Percentiles rank a stretch among this genome's conserved stretches.
phyloP scores from a whole-genome alignment of 352 stramenopile species.

The Globisporangium uncinulatum region DNA sequence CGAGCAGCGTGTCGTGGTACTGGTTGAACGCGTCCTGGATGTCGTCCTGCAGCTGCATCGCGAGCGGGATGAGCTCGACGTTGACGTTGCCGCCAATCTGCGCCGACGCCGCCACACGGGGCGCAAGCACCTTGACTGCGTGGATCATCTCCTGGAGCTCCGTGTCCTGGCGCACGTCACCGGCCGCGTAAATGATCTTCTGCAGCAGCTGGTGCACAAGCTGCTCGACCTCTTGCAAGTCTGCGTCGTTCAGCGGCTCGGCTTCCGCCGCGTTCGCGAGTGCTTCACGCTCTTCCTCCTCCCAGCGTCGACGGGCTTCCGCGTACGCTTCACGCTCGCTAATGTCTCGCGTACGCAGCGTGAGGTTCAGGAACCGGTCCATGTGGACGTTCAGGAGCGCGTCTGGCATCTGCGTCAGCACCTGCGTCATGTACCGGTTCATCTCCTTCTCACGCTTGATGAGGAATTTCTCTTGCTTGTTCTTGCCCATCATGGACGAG shows the following conservation, averaged over 20 bases:
- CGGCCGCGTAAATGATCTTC: slow-evolving; percentile 86
- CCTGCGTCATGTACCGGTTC: slow-evolving; percentile 89
- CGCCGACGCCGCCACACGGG: slow-evolving; percentile 71
- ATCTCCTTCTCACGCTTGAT: slow-evolving; percentile 89
- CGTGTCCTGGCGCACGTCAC: slow-evolving; percentile 84
- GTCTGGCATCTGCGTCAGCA: slow-evolving; percentile 88
- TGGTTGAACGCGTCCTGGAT: slow-evolving; percentile 89
- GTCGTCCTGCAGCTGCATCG: slow-evolving; percentile 88
- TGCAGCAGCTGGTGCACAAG: slow-evolving; percentile 83
- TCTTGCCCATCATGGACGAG: slow-evolving; percentile 89
- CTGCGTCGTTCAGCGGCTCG: slow-evolving; percentile 80
- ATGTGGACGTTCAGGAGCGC: slow-evolving; percentile 85
- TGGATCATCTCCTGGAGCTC: slow-evolving; percentile 90
- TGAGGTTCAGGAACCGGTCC: slow-evolving; percentile 88
- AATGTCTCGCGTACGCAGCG: slow-evolving; percentile 81
- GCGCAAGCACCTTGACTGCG: slow-evolving; percentile 82
- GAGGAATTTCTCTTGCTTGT: slow-evolving; percentile 89
- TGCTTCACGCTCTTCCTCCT: slow-evolving; percentile 85
- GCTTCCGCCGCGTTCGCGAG: slow-evolving; percentile 80
- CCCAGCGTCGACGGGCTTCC: slow-evolving; percentile 82
- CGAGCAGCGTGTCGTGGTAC: slow-evolving; percentile 88
- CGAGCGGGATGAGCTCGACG: slow-evolving; percentile 82
- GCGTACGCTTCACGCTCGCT: slow-evolving; percentile 85
- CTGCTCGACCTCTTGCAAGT: slow-evolving; percentile 87
- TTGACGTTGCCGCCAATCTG: slow-evolving; percentile 87